Percentiles rank a stretch among this genome's conserved stretches.
Evolutionary conservation across 164 flowering plant species (phyloP).

Genomic region (Hamamelis virginiana): DNA sequence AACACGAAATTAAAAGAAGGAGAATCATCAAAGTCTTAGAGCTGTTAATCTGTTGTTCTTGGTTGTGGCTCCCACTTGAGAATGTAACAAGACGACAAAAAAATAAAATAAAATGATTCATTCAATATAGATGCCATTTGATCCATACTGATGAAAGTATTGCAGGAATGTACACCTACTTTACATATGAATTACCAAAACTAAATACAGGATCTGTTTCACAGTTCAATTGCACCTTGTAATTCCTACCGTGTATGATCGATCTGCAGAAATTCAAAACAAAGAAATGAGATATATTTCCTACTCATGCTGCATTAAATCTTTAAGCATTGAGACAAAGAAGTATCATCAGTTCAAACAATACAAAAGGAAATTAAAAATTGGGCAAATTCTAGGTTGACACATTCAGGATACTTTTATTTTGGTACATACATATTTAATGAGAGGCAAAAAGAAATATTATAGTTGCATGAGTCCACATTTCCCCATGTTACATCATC

Average conservation of each 20-base stretch:
- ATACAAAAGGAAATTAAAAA: neutral
- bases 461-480: neutral
- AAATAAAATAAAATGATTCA: too few species aligned
- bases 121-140: neutral
- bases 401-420: neutral
- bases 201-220: neutral
- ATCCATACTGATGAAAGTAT: conserved; percentile 1
- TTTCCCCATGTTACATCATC: neutral
- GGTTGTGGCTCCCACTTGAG: neutral
- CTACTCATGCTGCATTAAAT: neutral
- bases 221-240: neutral
- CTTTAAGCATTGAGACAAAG: neutral
- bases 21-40: neutral
- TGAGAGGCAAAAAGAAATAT: neutral
- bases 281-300: neutral
- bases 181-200: conserved; percentile 1
- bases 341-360: neutral
- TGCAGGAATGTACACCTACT: neutral
- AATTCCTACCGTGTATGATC: neutral
- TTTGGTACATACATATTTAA: neutral
- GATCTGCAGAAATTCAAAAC: neutral
- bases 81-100: neutral
- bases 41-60: neutral
- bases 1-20: neutral
- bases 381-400: neutral